phyloP scores from a whole-genome alignment of 768 basidiomycete genomes.

The Tylopilus sp. region DNA sequence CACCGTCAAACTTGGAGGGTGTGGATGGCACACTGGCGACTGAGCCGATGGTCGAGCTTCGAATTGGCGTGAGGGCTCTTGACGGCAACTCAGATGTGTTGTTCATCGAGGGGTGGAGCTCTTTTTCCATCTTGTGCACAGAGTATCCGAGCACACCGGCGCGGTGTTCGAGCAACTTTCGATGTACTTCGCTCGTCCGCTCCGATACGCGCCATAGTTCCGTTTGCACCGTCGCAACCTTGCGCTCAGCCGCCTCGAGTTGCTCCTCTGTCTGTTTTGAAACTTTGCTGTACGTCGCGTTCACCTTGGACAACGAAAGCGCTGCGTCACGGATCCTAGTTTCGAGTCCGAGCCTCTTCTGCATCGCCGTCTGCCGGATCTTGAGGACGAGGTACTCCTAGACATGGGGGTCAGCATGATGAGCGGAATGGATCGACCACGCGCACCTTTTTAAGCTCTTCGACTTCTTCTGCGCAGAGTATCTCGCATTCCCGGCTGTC shows the following conservation, averaged over 20 bases:
- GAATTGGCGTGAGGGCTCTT: conserved; percentile 50
- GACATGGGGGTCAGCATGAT: conserved; percentile 1
- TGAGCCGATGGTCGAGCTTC: conserved; percentile 51
- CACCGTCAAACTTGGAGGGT: conserved; percentile 71
- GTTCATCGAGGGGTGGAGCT: conserved; percentile 31
- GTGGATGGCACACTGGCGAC: conserved; percentile 41
- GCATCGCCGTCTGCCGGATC: conserved; percentile 60
- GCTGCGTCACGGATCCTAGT: conserved; percentile 89
- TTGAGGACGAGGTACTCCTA: conserved; percentile 76
- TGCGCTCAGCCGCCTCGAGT: conserved; percentile 67
- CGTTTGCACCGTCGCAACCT: conserved; percentile 65
- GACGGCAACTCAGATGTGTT: conserved; percentile 36
- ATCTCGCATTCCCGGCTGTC: conserved; percentile 83
- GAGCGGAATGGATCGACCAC: conserved; percentile 18
- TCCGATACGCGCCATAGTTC: conserved; percentile 70
- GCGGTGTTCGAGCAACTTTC: conserved; percentile 73
- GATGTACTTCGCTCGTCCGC: conserved; percentile 58
- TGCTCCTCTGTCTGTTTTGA: conserved; percentile 69
- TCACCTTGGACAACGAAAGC: conserved; percentile 66
- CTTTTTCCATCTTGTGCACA: conserved; percentile 65
- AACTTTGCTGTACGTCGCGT: conserved; percentile 50
- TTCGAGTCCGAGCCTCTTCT: conserved; percentile 75
- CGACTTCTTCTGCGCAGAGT: conserved; percentile 67
- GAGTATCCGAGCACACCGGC: conserved; percentile 76
- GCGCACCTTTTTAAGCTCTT: conserved; percentile 64